These are phyloP conservation scores for Musa schizocarpa DNA, from an alignment of 176 grass and related monocot species.

Conservation along the genomic window DNA sequence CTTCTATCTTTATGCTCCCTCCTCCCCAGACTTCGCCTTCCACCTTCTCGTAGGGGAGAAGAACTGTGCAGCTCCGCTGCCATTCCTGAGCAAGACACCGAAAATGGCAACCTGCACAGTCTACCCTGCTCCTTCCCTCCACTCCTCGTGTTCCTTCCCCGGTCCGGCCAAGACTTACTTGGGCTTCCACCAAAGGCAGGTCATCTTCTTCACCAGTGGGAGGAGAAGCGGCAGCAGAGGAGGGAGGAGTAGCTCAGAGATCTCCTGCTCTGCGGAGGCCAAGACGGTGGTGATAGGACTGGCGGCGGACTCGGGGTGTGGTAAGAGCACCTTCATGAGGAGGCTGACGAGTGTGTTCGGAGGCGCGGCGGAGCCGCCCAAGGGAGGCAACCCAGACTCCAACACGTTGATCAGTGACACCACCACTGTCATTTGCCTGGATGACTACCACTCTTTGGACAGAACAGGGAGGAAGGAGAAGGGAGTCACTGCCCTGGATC, in stretches of 20 bases:
- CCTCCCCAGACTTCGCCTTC: slow-evolving; percentile 22
- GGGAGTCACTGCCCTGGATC: slow-evolving; percentile 73
- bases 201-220: slow-evolving; percentile 47
- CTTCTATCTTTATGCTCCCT: slow-evolving; percentile 26
- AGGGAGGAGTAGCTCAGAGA: slow-evolving; percentile 39
- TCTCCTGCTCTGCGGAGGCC: slow-evolving; percentile 48
- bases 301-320: slow-evolving; percentile 43
- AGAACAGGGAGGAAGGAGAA: slow-evolving; percentile 82
- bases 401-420: slow-evolving; percentile 72
- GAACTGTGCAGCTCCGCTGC: neutral
- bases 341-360: slow-evolving; percentile 89
- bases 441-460: slow-evolving; percentile 31
- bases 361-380: slow-evolving; percentile 73
- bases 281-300: slow-evolving; percentile 23
- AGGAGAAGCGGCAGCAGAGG: slow-evolving; percentile 27
- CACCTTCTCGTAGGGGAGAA: slow-evolving; percentile 26
- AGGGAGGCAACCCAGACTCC: slow-evolving; percentile 33
- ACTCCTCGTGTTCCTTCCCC: slow-evolving; percentile 54
- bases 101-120: slow-evolving; percentile 69
- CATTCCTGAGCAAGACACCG: slow-evolving; percentile 3
- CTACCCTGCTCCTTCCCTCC: slow-evolving; percentile 50
- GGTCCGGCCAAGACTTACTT: slow-evolving; percentile 31
- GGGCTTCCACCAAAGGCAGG: slow-evolving; percentile 40
- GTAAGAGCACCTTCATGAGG: slow-evolving; percentile 94
- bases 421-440: slow-evolving; percentile 70